Evolutionary conservation across 495 filamentous ascomycete species (phyloP).

Genomic region (Lophiostoma macrostomum): DNA sequence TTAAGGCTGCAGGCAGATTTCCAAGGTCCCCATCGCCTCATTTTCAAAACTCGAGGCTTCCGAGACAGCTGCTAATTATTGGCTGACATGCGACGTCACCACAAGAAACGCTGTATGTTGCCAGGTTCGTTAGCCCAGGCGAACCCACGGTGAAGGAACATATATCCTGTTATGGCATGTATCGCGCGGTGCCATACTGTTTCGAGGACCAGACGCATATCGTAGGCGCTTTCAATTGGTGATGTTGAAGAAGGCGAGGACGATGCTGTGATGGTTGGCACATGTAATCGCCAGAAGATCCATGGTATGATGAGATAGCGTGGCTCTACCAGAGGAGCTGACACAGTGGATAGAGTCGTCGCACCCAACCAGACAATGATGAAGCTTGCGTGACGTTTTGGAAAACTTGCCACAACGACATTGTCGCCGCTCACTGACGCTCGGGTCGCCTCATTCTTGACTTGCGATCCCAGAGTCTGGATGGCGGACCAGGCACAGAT

Average conservation of each 20-base stretch:
- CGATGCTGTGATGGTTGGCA: constrained; percentile 51
- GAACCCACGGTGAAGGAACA: constrained; percentile 78
- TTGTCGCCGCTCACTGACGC: background rate
- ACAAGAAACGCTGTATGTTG: constrained; percentile 87
- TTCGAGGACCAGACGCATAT: constrained; percentile 62
- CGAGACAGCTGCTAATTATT: constrained; percentile 2
- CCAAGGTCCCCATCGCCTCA: constrained; percentile 7
- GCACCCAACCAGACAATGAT: constrained; percentile 68
- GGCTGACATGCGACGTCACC: constrained; percentile 50
- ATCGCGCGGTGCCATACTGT: constrained; percentile 73
- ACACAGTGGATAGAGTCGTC: constrained; percentile 71
- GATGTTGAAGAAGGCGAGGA: constrained; percentile 11
- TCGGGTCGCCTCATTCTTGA: background rate
- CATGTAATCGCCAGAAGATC: constrained; percentile 85
- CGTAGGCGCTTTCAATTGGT: constrained; percentile 27
- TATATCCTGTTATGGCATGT: constrained; percentile 70
- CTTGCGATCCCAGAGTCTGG: constrained; percentile 51
- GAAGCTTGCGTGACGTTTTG: constrained; percentile 50
- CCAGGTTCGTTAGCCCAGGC: constrained; percentile 78
- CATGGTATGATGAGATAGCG: constrained; percentile 94
- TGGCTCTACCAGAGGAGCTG: constrained; percentile 89
- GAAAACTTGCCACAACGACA: constrained; percentile 35
- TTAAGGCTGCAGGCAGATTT: too few species aligned
- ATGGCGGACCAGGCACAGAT: constrained; percentile 58
- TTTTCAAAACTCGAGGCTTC: constrained; percentile 10